Evolutionary conservation across 2,329 filamentous ascomycete genomes (phyloP), one percentile per base, ranked within the genome.

Genomic region (Clonostachys rhizophaga): DNA sequence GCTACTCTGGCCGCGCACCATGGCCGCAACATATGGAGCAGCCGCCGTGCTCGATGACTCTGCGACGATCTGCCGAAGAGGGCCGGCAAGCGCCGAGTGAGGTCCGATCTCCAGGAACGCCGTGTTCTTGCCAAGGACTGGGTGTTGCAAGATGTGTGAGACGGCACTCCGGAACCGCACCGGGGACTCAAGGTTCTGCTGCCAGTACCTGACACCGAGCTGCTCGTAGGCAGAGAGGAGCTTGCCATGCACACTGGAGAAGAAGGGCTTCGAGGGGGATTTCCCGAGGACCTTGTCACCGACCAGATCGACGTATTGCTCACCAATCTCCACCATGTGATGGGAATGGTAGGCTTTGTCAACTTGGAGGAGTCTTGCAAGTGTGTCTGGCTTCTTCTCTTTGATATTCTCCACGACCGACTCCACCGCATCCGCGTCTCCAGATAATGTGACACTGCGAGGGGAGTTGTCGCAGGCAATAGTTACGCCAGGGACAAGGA

Each of bases 331-430:
- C 2, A 46, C 46, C 63, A 67, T 66, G 41, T 67, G 64, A 24
- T 61, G 55, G 1, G 71, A 74, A 54, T 73, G 70, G 44, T 71
- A 74, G 0, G 69, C 69, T 47, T 60, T 66, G 16, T 69, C 60
- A 2, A 71, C 64, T 40, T 65, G 63, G 3, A 73, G 52, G 8
- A 56, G 42, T 2, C 64, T 57, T 2, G 61, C 57, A 16, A 66
- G 57, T 0, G 59, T 58, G 14, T 60, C 62, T 0, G 65, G 61
- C 6, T 55, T 47, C 1, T 48, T 52, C 6, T 53, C 30, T 44
- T 65, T 59, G 40, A 71, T 56, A 1, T 49, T 50, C 2, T 54
- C 54, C 5, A 68, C 48, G 6, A 58, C 55, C 3, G 52, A 43
- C 5, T 58, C 50, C 4, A 70, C 50, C 24, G 55, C 53, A 1